phyloP scores from a whole-genome alignment of 805 yeast genomes.

The Phaffomyces opuntiae region DNA sequence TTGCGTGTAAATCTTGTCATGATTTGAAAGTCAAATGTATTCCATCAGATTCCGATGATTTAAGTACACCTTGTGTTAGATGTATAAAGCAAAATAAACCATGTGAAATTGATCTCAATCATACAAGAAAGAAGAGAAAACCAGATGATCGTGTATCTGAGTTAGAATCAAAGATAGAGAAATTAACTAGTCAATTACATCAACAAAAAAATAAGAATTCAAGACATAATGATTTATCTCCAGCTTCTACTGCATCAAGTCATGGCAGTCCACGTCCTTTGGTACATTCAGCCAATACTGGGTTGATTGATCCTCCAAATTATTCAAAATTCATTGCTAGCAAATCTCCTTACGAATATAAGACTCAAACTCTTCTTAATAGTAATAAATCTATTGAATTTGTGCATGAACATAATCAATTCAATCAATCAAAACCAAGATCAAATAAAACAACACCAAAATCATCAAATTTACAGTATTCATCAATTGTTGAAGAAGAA shows the following conservation, averaged over 20 bases:
- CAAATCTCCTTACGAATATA: not conserved
- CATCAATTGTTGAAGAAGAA: not conserved
- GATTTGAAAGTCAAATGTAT: constrained; percentile 77
- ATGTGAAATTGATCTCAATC: constrained; percentile 64
- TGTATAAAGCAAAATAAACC: constrained; percentile 56
- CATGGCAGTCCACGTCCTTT: constrained; percentile 4
- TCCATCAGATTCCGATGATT: constrained; percentile 54
- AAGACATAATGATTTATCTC: not conserved
- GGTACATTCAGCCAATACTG: not conserved
- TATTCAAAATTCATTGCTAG: not conserved
- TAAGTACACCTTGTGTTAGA: constrained; percentile 62
- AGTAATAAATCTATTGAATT: not conserved
- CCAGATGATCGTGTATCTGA: constrained; percentile 26
- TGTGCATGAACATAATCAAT: constrained; percentile 5
- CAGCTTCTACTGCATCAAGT: constrained; percentile 2
- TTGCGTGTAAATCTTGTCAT: constrained; percentile 73
- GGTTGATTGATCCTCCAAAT: constrained; percentile 2
- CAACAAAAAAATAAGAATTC: constrained; percentile 4
- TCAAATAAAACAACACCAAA: not conserved
- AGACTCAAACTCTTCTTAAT: not conserved
- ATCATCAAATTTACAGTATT: not conserved
- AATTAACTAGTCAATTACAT: constrained; percentile 15
- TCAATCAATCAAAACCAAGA: not conserved
- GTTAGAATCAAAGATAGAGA: constrained; percentile 25
- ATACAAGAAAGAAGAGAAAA: constrained; percentile 41